These are phyloP conservation scores for Stygiomarasmius scandens DNA, from an alignment of 1,284 basidiomycete genomes.

Conservation along the genomic window DNA sequence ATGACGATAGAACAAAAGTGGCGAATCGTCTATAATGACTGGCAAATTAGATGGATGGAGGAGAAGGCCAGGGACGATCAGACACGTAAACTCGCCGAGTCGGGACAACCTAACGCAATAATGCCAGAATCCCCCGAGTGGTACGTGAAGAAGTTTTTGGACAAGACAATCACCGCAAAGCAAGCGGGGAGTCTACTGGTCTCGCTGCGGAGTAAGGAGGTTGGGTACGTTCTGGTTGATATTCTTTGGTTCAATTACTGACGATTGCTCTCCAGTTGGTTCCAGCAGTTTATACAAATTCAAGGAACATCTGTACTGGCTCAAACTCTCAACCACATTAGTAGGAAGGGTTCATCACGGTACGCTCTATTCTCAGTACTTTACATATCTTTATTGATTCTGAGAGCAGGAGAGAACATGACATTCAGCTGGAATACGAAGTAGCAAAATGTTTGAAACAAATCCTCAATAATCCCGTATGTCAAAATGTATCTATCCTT, in stretches of 20 bases:
- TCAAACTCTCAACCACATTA: conserved; percentile 78
- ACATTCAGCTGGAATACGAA: conserved; percentile 84
- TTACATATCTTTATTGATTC: conserved; percentile 5
- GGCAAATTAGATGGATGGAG: conserved; percentile 80
- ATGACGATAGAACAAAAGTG: conserved; percentile 88
- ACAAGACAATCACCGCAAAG: conserved; percentile 82
- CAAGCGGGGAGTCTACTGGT: conserved; percentile 80
- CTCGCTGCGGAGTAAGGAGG: conserved; percentile 80
- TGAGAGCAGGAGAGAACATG: conserved; percentile 58
- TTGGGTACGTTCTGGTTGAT: conserved; percentile 57
- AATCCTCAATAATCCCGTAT: conserved; percentile 79
- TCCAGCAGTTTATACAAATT: conserved; percentile 74
- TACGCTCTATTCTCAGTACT: conserved; percentile 29
- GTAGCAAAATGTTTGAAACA: conserved; percentile 87
- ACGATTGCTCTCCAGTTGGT: conserved; percentile 63
- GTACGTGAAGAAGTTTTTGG: conserved; percentile 90
- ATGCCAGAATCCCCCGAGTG: conserved; percentile 78
- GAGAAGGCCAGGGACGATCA: conserved; percentile 63
- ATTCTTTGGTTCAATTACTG: neutral
- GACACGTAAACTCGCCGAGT: conserved; percentile 58
- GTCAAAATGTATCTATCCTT: conserved; percentile 24
- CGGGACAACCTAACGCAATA: conserved; percentile 52
- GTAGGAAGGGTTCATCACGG: conserved; percentile 67
- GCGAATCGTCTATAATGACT: conserved; percentile 87
- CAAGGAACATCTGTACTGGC: conserved; percentile 87